Base-by-base conservation (phyloP, 139 green algal species). In the Volvox africanus region DNA sequence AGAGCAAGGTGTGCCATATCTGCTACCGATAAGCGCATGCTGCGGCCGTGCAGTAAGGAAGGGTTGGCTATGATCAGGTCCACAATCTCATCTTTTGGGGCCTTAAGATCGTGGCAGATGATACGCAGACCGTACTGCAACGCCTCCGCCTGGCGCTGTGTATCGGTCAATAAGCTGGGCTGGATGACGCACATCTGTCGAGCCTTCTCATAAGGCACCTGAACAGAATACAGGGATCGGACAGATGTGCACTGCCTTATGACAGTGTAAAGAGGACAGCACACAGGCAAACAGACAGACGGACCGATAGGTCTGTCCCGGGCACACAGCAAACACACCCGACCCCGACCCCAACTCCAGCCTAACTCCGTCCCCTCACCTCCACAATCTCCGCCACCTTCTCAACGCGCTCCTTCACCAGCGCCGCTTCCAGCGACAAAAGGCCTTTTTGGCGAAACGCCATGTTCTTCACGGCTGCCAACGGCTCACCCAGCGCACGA, bases 1-100 rank as follows among this genome's bases (percentile, higher is more conserved):
- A 95, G 92, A 3, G 94, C 91, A 35, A 96, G 91, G 89, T 95
- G 92, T 50, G 94, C 94, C 32, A 96, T 91, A 80, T 96, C 94
- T 1, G 94, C 93, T 5, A 94, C 92, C 13, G 89, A 94, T n/a
- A 96, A 92, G 21, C 93, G 92, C 88, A 95, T 89, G 76, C 94
- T 76, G 28, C 92, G 87, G 19, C 94, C 94, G 82, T 95, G 93
- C 89, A 96, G 91, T 32, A 96, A 68, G 22, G 82, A 92, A 65
- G 91, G 93, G 85, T 96, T 96, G 69, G 90, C 86, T 19, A 96
- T 73, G 69, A 96, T 95, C 22, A 96, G 91, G 1, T 93, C 88
- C 20, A 96, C 93, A 30, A 95, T 90, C 93, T 96, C 94, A 14
- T 95, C 94, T 89, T 95, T 95, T 0, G 80, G 83, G 1, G 92